A percentile compares a stretch with the other conserved stretches of the same genome.
Evolutionary conservation across 208 protist species (phyloP).

Genomic region (Herpetomonas samuelpessoai): DNA sequence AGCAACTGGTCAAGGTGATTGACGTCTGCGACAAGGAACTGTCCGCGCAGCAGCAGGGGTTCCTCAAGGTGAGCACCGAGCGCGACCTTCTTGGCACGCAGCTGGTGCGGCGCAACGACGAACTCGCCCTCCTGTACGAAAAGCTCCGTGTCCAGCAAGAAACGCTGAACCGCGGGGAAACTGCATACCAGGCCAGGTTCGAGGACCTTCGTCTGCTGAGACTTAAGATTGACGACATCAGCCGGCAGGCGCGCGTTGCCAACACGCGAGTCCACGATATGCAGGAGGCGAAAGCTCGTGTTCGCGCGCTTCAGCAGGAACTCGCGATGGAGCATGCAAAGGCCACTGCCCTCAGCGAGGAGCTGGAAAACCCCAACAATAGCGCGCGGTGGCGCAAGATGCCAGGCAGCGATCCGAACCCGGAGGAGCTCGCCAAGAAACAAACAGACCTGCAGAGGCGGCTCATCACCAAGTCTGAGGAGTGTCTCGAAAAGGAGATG

Average conservation of each 20-base stretch:
- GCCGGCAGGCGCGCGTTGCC: constrained; percentile 65
- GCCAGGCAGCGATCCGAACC: constrained; percentile 91
- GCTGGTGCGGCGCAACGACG: constrained; percentile 98
- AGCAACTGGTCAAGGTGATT: constrained; percentile 95
- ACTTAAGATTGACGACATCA: constrained; percentile 87
- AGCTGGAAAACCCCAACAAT: constrained; percentile 96
- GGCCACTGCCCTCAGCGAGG: constrained; percentile 93
- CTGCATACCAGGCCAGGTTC: constrained; percentile 91
- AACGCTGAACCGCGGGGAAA: constrained; percentile 92
- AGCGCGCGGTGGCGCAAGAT: constrained; percentile 90
- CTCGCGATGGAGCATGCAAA: constrained; percentile 71
- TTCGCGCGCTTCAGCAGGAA: constrained; percentile 45
- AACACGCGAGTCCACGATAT: constrained; percentile 90
- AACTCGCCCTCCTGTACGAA: constrained; percentile 97
- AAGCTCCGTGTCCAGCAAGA: constrained; percentile 97
- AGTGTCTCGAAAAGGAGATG: constrained; percentile 96
- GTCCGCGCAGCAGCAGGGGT: constrained; percentile 90
- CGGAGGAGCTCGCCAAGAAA: constrained; percentile 94
- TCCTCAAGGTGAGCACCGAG: constrained; percentile 94
- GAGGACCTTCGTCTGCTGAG: constrained; percentile 71
- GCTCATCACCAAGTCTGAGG: constrained; percentile 97
- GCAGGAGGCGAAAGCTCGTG: constrained; percentile 36
- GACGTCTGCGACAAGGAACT: constrained; percentile 90
- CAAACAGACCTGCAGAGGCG: constrained; percentile 95
- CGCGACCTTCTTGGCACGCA: constrained; percentile 95